Base-by-base conservation (phyloP, 2,329 filamentous ascomycete species). In the Ustilaginoidea virens region DNA sequence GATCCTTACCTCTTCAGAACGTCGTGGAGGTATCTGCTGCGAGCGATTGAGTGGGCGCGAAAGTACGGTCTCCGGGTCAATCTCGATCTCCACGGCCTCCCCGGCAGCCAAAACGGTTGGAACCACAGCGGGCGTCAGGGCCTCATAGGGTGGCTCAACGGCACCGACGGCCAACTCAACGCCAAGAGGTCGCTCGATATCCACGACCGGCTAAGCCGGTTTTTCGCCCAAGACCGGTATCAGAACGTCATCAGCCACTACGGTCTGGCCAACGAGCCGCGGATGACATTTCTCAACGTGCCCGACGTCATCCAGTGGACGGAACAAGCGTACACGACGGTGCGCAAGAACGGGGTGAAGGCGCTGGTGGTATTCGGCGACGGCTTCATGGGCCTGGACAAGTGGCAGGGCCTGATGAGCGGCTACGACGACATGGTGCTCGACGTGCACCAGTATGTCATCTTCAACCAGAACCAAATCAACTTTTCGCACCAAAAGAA, bases 391-490 rank as follows among this genome's bases (percentile, higher is more conserved):
- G 87, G 87, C 8, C 69, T 96, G 4, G 65, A 67, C 39, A 87
- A 92, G 46, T 98, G 90, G 90, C 75, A 93, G 49, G 82, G 81
- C 23, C 66, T 80, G 49, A 68, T 96, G 40, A 69, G 78, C 40
- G 63, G 66, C 14, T 68, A 80, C 46, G 63, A 76, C 26, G 69
- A 75, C 38, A 62, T 96, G 39, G 69, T 92, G 12, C 71, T 98
- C n/a, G 90, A 98, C 54, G 90, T 92, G 21, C 90, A 98, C 56
- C 87, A 96, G 53, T 98, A 98, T 53, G 82, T 92, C 46, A 94
- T 94, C 52, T 98, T 98, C 67, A 94, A 98, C 63, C 71, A 72
- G 22, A 74, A 79, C 39, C 82, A 92, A 52, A 79, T 98, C 46
- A 69, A 72, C 27, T 76, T 79, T 46, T 76, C 76, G 32, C 90